phyloP scores from a whole-genome alignment of 2,329 filamentous ascomycete genomes.

The Phaeoacremonium minimum region DNA sequence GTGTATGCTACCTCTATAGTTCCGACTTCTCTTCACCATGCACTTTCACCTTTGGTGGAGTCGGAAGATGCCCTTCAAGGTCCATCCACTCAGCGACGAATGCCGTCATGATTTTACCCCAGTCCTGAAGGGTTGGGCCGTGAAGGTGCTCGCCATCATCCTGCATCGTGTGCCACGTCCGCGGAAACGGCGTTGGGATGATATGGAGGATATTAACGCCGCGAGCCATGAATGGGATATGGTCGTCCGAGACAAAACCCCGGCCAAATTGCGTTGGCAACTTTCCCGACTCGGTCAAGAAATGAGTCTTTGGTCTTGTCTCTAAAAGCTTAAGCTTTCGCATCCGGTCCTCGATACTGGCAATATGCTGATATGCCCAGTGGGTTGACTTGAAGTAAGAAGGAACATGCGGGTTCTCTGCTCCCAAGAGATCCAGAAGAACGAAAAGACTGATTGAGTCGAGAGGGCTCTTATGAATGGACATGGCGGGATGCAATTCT shows the following conservation, averaged over 20 bases:
- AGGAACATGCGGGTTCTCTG: constrained; percentile 51
- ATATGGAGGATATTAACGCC: constrained; percentile 88
- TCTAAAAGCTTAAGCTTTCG: constrained; percentile 49
- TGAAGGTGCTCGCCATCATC: constrained; percentile 87
- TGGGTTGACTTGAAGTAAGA: constrained; percentile 67
- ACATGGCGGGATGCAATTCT: constrained; percentile 62
- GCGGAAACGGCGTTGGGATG: constrained; percentile 78
- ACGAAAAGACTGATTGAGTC: constrained; percentile 71
- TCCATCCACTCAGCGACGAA: constrained; percentile 95
- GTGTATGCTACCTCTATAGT: no score
- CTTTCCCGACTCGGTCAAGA: constrained; percentile 64
- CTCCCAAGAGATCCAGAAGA: constrained; percentile 55
- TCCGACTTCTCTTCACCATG: no score
- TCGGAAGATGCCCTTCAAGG: constrained; percentile 1
- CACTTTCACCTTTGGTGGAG: no score
- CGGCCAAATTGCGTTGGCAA: constrained; percentile 37
- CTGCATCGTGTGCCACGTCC: constrained; percentile 79
- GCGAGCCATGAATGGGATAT: constrained; percentile 81
- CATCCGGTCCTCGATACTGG: constrained; percentile 52
- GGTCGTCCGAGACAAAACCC: constrained; percentile 73
- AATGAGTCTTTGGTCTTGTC: constrained; percentile 41
- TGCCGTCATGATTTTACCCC: constrained; percentile 76
- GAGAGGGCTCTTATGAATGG: constrained; percentile 71
- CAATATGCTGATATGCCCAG: constrained; percentile 64
- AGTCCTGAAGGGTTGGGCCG: constrained; percentile 74